Evolutionary conservation across 345 rosid species (phyloP).

Genomic region (Euclidium syriacum): DNA sequence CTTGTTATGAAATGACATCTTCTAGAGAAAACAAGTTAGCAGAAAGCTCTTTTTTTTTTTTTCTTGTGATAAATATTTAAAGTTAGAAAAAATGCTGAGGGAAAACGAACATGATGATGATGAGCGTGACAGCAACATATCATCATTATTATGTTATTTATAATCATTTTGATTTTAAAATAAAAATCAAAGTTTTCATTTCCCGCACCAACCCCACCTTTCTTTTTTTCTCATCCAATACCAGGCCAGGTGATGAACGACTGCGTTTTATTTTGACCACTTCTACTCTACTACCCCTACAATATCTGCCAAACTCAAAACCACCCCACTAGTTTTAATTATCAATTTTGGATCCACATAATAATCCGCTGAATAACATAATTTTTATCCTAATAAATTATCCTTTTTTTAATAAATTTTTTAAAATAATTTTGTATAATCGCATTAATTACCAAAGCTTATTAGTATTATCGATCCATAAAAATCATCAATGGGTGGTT

Average conservation of each 20-base stretch:
- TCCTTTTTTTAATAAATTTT: too few species aligned
- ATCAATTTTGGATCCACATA: background rate
- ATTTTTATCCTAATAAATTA: too few species aligned
- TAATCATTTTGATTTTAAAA: conserved; percentile 11
- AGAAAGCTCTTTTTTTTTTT: background rate
- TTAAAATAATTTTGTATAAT: too few species aligned
- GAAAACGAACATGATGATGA: conserved; percentile 39
- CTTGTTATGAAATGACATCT: conserved; percentile 19
- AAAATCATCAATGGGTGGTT: background rate
- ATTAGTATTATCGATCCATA: background rate
- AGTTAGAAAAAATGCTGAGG: background rate
- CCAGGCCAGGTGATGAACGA: conserved; percentile 19
- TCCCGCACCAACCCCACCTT: conserved; percentile 23
- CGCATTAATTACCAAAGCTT: too few species aligned
- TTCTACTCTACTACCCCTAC: background rate
- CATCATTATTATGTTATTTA: conserved; percentile 48
- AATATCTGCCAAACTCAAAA: background rate
- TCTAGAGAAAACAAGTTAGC: conserved; percentile 34
- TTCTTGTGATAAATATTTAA: background rate
- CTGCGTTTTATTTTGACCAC: conserved; percentile 18
- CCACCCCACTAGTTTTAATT: conserved; percentile 3
- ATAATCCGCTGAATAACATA: background rate
- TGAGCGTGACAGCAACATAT: conserved; percentile 57
- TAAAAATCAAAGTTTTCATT: background rate
- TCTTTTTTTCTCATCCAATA: conserved; percentile 15